Conservation (phyloP, 441 rosid species). For the Jatropha podagrica region DNA sequence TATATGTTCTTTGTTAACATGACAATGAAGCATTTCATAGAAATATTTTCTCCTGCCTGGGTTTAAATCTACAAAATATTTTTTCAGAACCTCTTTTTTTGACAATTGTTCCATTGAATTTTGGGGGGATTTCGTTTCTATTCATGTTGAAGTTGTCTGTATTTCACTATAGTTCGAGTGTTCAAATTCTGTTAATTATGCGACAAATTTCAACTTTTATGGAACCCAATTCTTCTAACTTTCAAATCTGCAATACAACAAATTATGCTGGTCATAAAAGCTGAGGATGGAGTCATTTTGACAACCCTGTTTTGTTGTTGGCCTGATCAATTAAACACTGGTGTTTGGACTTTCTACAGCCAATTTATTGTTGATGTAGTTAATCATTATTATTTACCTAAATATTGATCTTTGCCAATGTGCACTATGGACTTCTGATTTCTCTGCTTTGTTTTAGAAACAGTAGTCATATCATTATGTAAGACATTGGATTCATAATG, state of each 20-base stretch:
- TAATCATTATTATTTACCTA: not conserved
- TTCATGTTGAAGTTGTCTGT: no score
- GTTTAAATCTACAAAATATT: not conserved
- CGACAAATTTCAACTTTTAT: no score
- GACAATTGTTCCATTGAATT: no score
- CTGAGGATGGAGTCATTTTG: not conserved
- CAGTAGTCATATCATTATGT: not conserved
- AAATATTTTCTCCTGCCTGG: not conserved
- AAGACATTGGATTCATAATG: not conserved
- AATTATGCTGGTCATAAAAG: no score
- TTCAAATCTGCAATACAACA: no score
- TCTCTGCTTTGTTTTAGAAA: not conserved
- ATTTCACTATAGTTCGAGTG: no score
- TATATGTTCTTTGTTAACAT: not conserved
- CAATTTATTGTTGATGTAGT: conserved; percentile 1
- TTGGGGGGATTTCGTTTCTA: no score
- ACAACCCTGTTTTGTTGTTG: not conserved
- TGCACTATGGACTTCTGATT: not conserved
- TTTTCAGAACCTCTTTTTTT: no score
- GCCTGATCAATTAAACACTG: not conserved
- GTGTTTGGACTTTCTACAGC: not conserved
- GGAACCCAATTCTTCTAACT: no score
- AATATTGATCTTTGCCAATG: not conserved
- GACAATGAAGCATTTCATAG: not conserved
- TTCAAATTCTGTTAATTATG: no score